A percentile compares a stretch with the other conserved stretches of the same genome.
These are phyloP conservation scores for Psilocybe subaeruginosa DNA, from an alignment of 768 basidiomycete genomes.

Conservation along the genomic window DNA sequence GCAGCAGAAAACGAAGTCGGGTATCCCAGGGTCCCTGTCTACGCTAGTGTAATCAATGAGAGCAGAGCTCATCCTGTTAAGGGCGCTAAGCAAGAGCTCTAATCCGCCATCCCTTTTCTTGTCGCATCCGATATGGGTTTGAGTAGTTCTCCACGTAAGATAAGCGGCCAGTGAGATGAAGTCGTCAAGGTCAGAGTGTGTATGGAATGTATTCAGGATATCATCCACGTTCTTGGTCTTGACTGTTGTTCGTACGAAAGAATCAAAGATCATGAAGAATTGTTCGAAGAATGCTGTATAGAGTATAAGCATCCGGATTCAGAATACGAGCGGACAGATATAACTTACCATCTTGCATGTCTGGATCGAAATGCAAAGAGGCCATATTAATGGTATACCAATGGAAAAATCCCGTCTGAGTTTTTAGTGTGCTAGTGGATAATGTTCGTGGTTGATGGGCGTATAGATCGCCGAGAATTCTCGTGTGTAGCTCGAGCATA, in stretches of 20 bases:
- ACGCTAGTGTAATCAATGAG: not conserved
- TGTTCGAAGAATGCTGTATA: constrained; percentile 16
- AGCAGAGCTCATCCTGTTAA: constrained; percentile 1
- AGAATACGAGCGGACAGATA: not conserved
- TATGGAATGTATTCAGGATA: constrained; percentile 14
- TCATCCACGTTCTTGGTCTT: not conserved
- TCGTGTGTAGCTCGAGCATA: constrained; percentile 20
- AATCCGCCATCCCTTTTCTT: not conserved
- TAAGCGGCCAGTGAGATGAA: constrained; percentile 19
- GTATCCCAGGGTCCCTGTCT: not conserved
- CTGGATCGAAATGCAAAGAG: constrained; percentile 7
- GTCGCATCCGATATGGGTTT: constrained; percentile 6
- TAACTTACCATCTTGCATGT: constrained; percentile 15
- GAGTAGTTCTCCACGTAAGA: constrained; percentile 17
- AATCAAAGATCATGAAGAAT: constrained; percentile 18
- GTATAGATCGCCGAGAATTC: constrained; percentile 15
- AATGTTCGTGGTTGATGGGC: constrained; percentile 7
- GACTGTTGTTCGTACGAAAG: constrained; percentile 12
- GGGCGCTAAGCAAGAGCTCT: constrained; percentile 3
- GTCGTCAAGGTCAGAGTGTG: constrained; percentile 20
- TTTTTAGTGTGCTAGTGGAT: not conserved
- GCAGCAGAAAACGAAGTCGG: constrained; percentile 20
- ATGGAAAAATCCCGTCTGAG: constrained; percentile 20
- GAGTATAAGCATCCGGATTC: not conserved
- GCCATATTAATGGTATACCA: constrained; percentile 24